Base-by-base conservation (phyloP, 225 moss, liverwort and hornwort genomes). In the Pleurozium schreberi region DNA sequence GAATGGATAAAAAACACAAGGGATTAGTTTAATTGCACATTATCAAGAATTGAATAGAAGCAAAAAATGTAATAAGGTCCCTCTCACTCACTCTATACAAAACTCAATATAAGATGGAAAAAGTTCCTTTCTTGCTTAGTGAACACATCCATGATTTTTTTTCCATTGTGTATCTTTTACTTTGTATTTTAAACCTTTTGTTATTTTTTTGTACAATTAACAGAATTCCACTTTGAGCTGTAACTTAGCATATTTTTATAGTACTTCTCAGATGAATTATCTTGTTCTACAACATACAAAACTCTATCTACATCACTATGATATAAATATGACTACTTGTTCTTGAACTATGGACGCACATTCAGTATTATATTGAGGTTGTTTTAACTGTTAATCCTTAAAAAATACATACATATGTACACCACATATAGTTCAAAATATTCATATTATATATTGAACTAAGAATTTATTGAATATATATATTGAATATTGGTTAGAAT, bases 1-100 rank as follows among this genome's bases (percentile, higher is more conserved):
- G 14, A 40, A 25, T 42, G 8, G 42, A 40, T 23, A 69, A 67
- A 8, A 69, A 42, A 0, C 4, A 25, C 2, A 25, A 42, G 4
- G 7, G 2, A 7, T 7, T 1, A 15, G 1, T 69, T n/a, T 40
- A 69, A 8, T 14, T 40, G 26, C 5, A 70, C 26, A 8, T 26
- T 8, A 14, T 5, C 26, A 5, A 2, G 4, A 70, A 81, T 5
- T 2, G 8, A 70, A 70, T 0, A 5, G 0, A 14, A 42, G 1
- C 9, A 42, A 14, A 70, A 14, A 70, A 42, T 5, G 2, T 0
- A 70, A 70, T 70, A 70, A 70, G 42, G 8, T 70, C 42, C 23
- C 7, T 70, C 26, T 42, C 42, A 12, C 1, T 68, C n/a, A 68
- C 7, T 22, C 21, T 36, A n/a, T n/a, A 6, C 22, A 13, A n/a